Evolutionary conservation across 495 filamentous ascomycete genomes (phyloP).

Genomic region (Gamarada debralockiae): DNA sequence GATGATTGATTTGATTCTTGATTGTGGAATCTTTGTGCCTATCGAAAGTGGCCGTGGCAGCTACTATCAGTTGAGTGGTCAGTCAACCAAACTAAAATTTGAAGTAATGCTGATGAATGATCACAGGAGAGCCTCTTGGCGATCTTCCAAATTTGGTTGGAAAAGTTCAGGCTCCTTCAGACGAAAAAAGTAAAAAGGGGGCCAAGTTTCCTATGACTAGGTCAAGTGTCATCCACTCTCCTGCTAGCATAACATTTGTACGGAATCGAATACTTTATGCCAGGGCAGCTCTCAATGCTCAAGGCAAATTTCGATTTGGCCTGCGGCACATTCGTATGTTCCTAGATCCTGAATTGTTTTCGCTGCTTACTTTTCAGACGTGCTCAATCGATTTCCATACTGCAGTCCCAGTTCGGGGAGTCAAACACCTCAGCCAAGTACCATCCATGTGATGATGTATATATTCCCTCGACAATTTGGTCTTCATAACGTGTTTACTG

Average conservation of each 20-base stretch:
- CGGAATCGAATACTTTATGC: conserved; percentile 87
- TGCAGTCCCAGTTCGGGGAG: not conserved
- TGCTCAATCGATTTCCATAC: conserved; percentile 68
- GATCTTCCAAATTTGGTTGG: conserved; percentile 15
- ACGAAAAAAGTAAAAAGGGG: not conserved
- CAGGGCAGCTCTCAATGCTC: conserved; percentile 60
- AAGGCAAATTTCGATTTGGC: conserved; percentile 66
- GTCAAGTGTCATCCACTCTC: conserved; percentile 27
- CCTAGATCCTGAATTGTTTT: conserved; percentile 5
- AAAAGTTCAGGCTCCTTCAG: not conserved
- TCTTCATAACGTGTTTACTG: conserved; percentile 88
- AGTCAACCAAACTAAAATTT: conserved; percentile 18
- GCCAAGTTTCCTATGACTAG: not conserved
- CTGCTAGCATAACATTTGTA: conserved; percentile 69
- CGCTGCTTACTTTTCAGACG: conserved; percentile 53
- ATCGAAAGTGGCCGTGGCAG: conserved; percentile 55
- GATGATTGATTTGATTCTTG: conserved; percentile 75
- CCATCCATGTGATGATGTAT: conserved; percentile 79
- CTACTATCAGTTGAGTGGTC: conserved; percentile 77
- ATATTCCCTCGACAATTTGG: conserved; percentile 90
- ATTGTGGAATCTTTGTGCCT: conserved; percentile 73
- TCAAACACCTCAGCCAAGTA: conserved; percentile 21
- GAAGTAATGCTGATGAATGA: conserved; percentile 7
- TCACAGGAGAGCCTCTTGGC: conserved; percentile 16
- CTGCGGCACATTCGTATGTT: conserved; percentile 76